These are phyloP conservation scores for Aspergillus sclerotialis DNA, from an alignment of 2,329 filamentous ascomycete species.

Conservation along the genomic window DNA sequence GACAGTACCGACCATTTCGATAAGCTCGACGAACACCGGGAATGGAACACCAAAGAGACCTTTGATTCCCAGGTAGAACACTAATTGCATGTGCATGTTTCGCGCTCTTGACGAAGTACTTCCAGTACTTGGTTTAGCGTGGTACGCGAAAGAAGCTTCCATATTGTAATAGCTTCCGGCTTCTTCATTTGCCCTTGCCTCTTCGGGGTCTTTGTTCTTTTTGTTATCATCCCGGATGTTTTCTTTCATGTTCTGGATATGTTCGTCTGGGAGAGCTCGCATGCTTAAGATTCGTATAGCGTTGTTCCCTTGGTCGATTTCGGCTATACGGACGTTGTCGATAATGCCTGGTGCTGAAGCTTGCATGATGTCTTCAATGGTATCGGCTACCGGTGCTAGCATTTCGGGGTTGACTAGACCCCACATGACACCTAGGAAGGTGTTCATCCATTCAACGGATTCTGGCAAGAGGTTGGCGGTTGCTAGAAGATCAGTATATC, in stretches of 20 bases:
- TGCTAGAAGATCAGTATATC: constrained; percentile 41
- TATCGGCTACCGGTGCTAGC: constrained; percentile 88
- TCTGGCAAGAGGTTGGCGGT: constrained; percentile 86
- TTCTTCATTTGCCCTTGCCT: constrained; percentile 81
- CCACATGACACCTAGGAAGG: constrained; percentile 76
- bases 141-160: constrained; percentile 84
- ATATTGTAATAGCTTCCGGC: constrained; percentile 91
- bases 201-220: constrained; percentile 77
- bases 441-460: constrained; percentile 95
- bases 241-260: constrained; percentile 75
- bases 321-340: constrained; percentile 89
- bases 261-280: constrained; percentile 72
- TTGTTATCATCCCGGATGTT: constrained; percentile 72
- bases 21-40: constrained; percentile 83
- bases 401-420: constrained; percentile 90
- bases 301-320: constrained; percentile 90
- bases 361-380: constrained; percentile 92
- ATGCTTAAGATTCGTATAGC: constrained; percentile 82
- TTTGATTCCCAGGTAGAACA: constrained; percentile 88
- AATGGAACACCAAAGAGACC: constrained; percentile 84
- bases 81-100: constrained; percentile 95
- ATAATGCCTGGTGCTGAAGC: constrained; percentile 86
- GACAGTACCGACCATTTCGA: constrained; percentile 81
- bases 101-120: constrained; percentile 73
- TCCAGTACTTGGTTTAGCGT: constrained; percentile 66